Evolutionary conservation across 2,329 filamentous ascomycete genomes (phyloP).

Genomic region (Cytospora leucostoma): DNA sequence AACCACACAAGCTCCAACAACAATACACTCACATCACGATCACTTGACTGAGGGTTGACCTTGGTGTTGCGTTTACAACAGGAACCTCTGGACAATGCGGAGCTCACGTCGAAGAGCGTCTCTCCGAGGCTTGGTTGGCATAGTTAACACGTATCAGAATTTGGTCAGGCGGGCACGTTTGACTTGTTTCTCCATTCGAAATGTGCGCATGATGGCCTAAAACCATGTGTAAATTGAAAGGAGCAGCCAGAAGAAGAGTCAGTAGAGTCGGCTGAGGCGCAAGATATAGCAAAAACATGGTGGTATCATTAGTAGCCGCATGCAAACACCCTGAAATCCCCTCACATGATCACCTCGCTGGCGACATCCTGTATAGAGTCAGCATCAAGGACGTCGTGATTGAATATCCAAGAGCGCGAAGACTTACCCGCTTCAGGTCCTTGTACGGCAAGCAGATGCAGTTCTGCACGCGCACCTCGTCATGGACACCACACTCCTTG

Average conservation of each 20-base stretch:
- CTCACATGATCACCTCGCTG: constrained; percentile 70
- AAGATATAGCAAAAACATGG: neutral
- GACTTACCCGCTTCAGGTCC: constrained; percentile 88
- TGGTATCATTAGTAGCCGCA: constrained; percentile 20
- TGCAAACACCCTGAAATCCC: neutral
- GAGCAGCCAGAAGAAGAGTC: neutral
- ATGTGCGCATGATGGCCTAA: neutral
- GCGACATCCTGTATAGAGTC: constrained; percentile 65
- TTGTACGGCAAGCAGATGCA: constrained; percentile 97
- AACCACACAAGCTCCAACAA: too few relatives aligned
- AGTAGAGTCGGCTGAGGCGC: too few relatives aligned
- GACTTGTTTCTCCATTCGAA: neutral
- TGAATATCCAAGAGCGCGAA: neutral
- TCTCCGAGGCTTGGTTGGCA: neutral
- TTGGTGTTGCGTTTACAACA: too few relatives aligned
- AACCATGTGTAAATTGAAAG: neutral
- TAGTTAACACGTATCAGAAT: neutral
- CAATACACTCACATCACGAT: too few relatives aligned
- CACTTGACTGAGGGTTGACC: too few relatives aligned
- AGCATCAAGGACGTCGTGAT: neutral
- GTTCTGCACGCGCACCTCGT: constrained; percentile 95
- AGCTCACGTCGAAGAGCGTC: neutral
- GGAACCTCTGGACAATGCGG: neutral
- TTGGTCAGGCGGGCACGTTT: neutral
- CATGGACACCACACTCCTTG: constrained; percentile 91